These are phyloP conservation scores for Sarocladium oryzae DNA, from an alignment of 2,329 filamentous ascomycete genomes.

Conservation along the genomic window DNA sequence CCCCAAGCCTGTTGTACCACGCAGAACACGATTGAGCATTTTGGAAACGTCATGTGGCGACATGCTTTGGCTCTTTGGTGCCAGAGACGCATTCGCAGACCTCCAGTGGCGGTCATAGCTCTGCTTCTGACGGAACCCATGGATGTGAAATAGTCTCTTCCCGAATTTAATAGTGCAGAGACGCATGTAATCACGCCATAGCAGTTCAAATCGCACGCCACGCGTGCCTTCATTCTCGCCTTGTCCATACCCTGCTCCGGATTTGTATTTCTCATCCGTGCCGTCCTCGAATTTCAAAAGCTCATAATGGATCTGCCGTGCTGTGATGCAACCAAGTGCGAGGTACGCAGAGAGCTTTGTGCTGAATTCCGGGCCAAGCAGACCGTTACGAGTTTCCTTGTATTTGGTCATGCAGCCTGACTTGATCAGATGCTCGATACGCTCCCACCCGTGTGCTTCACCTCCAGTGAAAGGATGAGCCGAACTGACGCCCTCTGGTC, in stretches of 20 bases:
- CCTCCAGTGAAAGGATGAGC: conserved; percentile 65
- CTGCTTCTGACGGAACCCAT: conserved; percentile 52
- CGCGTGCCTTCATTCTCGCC: conserved; percentile 69
- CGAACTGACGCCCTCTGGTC: conserved; percentile 46
- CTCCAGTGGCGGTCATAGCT: conserved; percentile 43
- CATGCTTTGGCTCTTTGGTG: conserved; percentile 29
- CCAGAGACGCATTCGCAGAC: conserved; percentile 26
- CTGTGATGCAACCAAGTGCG: conserved; percentile 64
- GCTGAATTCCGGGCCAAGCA: conserved; percentile 64
- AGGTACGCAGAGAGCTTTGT: conserved; percentile 72
- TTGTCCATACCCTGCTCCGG: conserved; percentile 52
- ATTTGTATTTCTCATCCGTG: conserved; percentile 29
- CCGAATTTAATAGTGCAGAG: conserved; percentile 68
- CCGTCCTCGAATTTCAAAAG: conserved; percentile 66
- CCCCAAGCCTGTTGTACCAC: conserved; percentile 66
- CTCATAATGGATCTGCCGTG: conserved; percentile 64
- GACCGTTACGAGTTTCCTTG: conserved; percentile 64
- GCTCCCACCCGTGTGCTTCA: conserved; percentile 50
- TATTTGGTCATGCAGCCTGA: conserved; percentile 57
- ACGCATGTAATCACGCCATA: conserved; percentile 79
- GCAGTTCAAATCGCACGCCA: conserved; percentile 63
- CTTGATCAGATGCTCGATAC: conserved; percentile 54
- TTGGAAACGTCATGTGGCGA: conserved; percentile 36
- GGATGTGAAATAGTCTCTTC: conserved; percentile 53
- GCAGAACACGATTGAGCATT: conserved; percentile 52